Evolutionary conservation across 495 filamentous ascomycete genomes (phyloP).

Genomic region (Sordaria brevicollis): DNA sequence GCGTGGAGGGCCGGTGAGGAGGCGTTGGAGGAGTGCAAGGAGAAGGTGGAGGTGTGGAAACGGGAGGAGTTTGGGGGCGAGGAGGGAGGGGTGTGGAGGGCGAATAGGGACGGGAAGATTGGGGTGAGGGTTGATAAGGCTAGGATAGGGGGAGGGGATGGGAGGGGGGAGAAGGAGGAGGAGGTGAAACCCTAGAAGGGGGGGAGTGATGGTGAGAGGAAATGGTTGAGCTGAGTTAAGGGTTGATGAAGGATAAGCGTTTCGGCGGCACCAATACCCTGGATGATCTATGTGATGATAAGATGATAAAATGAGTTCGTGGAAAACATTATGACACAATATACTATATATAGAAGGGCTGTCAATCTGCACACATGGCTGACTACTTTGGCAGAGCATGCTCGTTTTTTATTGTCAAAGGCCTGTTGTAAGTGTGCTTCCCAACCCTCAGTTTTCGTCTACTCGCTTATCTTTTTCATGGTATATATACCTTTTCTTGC

Average conservation of each 20-base stretch:
- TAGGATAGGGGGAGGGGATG: background rate
- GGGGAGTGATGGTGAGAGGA: background rate
- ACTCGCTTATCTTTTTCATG: no score
- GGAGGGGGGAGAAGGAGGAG: background rate
- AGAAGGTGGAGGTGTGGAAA: conserved; percentile 89
- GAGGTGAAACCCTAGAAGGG: no score
- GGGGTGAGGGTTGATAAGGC: conserved; percentile 31
- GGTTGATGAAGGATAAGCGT: background rate
- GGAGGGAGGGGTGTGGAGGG: conserved; percentile 77
- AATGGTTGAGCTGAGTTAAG: background rate
- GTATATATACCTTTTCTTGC: no score
- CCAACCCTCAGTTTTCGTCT: no score
- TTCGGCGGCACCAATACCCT: background rate
- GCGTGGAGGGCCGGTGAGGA: conserved; percentile 88
- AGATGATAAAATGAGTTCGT: background rate
- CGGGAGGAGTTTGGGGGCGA: conserved; percentile 74
- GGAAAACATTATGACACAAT: background rate
- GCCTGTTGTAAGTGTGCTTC: no score
- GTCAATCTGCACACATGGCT: background rate
- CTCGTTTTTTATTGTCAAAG: no score
- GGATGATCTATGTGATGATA: background rate
- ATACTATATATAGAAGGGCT: no score
- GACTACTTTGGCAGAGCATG: no score
- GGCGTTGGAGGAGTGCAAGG: conserved; percentile 79
- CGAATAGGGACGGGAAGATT: conserved; percentile 66